Percentiles rank a stretch among this genome's conserved stretches.
Conservation (phyloP, 305 asterid genomes). For the Fraxinus baroniana region DNA sequence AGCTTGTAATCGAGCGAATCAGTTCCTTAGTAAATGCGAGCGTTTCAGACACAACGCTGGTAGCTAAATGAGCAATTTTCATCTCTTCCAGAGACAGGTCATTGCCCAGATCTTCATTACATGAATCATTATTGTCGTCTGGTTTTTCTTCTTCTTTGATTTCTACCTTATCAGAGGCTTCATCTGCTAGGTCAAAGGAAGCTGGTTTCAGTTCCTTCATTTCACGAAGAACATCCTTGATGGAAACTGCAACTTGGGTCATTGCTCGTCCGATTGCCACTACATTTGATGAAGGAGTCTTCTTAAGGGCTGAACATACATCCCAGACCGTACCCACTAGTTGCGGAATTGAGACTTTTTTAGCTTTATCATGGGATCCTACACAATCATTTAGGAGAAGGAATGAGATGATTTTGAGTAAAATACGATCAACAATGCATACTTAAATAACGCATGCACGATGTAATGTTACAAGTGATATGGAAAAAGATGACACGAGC, state of each 20-base stretch:
- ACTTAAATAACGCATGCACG: neutral
- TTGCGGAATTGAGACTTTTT: slow-evolving; percentile 58
- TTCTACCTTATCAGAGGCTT: slow-evolving; percentile 32
- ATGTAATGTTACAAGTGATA: neutral
- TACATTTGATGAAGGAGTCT: slow-evolving; percentile 73
- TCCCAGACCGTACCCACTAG: slow-evolving; percentile 86
- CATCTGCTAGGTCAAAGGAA: slow-evolving; percentile 32
- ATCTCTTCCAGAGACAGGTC: slow-evolving; percentile 84
- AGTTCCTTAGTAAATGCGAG: slow-evolving; percentile 56
- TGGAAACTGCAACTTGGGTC: slow-evolving; percentile 70
- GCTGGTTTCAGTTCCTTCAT: slow-evolving; percentile 64
- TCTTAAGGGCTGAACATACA: slow-evolving; percentile 76
- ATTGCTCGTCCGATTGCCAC: slow-evolving; percentile 88
- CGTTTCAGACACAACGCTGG: slow-evolving; percentile 46
- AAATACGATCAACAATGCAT: neutral
- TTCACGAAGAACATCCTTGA: slow-evolving; percentile 90
- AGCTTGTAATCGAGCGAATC: slow-evolving; percentile 65
- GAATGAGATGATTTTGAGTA: neutral
- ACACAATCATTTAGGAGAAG: slow-evolving; percentile 23
- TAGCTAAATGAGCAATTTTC: slow-evolving; percentile 57
- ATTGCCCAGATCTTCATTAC: slow-evolving; percentile 63
- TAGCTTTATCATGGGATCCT: slow-evolving; percentile 52
- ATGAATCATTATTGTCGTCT: slow-evolving; percentile 42
- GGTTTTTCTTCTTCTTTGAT: slow-evolving; percentile 35
- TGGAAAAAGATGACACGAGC: neutral